Conservation (phyloP, 768 basidiomycete genomes). For the Sarcodon sp. region DNA sequence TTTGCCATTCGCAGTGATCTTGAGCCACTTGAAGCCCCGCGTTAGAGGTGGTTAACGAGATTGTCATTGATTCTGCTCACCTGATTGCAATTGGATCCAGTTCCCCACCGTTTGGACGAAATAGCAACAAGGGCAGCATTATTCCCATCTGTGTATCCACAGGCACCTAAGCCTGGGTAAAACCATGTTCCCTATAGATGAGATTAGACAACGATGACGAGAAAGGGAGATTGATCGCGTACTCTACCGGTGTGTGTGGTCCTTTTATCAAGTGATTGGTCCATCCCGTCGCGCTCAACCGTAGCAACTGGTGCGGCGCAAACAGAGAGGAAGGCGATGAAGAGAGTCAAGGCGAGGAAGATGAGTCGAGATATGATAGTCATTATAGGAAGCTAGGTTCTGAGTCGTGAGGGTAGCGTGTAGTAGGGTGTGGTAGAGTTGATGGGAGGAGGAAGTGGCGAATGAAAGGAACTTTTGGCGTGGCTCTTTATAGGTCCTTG, state of each 20-base stretch:
- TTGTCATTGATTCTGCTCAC: slow-evolving; percentile 20
- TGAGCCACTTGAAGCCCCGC: slow-evolving; percentile 45
- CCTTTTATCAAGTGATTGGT: slow-evolving; percentile 32
- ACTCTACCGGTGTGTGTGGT: slow-evolving; percentile 44
- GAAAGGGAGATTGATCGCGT: slow-evolving; percentile 12
- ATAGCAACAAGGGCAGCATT: slow-evolving; percentile 52
- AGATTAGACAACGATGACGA: background rate
- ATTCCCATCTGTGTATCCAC: slow-evolving; percentile 36
- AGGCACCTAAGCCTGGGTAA: slow-evolving; percentile 47
- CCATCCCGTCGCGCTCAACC: slow-evolving; percentile 20
- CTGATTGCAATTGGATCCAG: slow-evolving; percentile 46
- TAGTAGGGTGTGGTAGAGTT: slow-evolving; percentile 5
- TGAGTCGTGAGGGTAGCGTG: slow-evolving; percentile 4
- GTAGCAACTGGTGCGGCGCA: slow-evolving; percentile 32
- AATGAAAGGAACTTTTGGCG: slow-evolving; percentile 4
- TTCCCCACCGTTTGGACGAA: slow-evolving; percentile 36
- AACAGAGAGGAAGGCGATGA: slow-evolving; percentile 6
- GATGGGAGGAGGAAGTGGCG: slow-evolving; percentile 8
- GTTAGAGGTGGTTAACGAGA: slow-evolving; percentile 2
- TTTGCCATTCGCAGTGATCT: slow-evolving; percentile 40
- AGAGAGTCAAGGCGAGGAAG: slow-evolving; percentile 26
- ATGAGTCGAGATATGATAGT: slow-evolving; percentile 24
- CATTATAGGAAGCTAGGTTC: slow-evolving; percentile 17
- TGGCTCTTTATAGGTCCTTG: slow-evolving; percentile 11
- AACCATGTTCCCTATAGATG: slow-evolving; percentile 53